A percentile compares a stretch with the other conserved stretches of the same genome.
Evolutionary conservation across 495 filamentous ascomycete species (phyloP).

Genomic region (Penicillium egyptiacum): DNA sequence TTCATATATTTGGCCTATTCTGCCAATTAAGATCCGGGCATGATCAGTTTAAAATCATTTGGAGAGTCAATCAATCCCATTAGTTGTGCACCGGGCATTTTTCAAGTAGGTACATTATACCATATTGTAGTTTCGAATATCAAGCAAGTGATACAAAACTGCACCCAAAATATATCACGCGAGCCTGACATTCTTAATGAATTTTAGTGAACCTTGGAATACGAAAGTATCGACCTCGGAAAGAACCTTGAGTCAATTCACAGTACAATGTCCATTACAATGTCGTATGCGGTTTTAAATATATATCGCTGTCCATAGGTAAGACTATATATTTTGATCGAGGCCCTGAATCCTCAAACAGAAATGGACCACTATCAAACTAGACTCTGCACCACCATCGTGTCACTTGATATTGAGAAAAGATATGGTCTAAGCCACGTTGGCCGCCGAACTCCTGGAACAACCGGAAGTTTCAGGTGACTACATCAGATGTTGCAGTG

Average conservation of each 20-base stretch:
- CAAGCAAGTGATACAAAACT: not conserved
- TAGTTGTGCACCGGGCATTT: not conserved
- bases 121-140: not conserved
- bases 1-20: not conserved
- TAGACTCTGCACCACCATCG: not conserved
- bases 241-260: not conserved
- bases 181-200: not conserved
- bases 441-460: not conserved
- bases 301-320: not conserved
- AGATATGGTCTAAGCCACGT: not conserved
- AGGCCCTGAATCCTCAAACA: not conserved
- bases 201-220: not conserved
- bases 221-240: not conserved
- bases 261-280: not conserved
- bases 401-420: conserved; percentile 5
- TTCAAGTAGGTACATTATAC: not conserved
- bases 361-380: not conserved
- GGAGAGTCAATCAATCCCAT: not conserved
- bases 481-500: not conserved
- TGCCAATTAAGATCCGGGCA: conserved; percentile 8
- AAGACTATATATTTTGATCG: not conserved
- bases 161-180: not conserved
- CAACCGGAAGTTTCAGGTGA: not conserved
- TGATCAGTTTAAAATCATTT: not conserved
- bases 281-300: not conserved